A percentile compares a stretch with the other conserved stretches of the same genome.
phyloP scores from a whole-genome alignment of 1,139 yeast genomes.

The Hemisphaericaspora xylofermentans region DNA sequence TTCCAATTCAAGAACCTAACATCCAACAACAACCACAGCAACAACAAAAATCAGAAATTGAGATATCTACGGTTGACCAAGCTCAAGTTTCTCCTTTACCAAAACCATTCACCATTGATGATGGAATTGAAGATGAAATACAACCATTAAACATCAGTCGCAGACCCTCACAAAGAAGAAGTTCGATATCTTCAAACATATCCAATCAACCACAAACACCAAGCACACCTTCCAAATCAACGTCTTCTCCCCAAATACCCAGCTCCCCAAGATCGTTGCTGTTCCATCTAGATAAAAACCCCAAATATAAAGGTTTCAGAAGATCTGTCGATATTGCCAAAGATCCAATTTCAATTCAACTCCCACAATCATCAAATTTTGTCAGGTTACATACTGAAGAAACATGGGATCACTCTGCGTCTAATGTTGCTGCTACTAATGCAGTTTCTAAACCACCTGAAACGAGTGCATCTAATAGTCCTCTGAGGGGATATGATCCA shows the following conservation, averaged over 20 bases:
- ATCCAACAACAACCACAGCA: too few relatives aligned
- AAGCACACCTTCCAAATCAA: background rate
- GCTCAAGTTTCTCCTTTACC: background rate
- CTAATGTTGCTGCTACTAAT: too few relatives aligned
- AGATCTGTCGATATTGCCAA: conserved; percentile 31
- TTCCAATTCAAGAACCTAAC: too few relatives aligned
- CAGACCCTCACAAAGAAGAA: conserved; percentile 2
- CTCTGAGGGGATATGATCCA: conserved; percentile 3
- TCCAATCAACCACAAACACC: conserved; percentile 3
- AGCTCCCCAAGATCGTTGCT: conserved; percentile 6
- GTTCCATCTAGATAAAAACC: conserved; percentile 19
- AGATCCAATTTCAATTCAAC: conserved; percentile 29
- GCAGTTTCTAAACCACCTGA: background rate
- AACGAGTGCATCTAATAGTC: conserved; percentile 4
- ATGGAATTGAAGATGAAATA: background rate
- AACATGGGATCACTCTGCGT: background rate
- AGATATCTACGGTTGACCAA: background rate
- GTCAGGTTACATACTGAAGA: conserved; percentile 6
- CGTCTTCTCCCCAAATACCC: conserved; percentile 11
- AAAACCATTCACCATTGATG: background rate
- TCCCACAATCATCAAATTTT: conserved; percentile 19
- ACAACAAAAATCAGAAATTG: too few relatives aligned
- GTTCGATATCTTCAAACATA: too few relatives aligned
- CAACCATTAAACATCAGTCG: conserved; percentile 1
- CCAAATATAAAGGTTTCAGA: conserved; percentile 48